phyloP scores from a whole-genome alignment of 441 rosid genomes.

The Arabidopsis hybrid region DNA sequence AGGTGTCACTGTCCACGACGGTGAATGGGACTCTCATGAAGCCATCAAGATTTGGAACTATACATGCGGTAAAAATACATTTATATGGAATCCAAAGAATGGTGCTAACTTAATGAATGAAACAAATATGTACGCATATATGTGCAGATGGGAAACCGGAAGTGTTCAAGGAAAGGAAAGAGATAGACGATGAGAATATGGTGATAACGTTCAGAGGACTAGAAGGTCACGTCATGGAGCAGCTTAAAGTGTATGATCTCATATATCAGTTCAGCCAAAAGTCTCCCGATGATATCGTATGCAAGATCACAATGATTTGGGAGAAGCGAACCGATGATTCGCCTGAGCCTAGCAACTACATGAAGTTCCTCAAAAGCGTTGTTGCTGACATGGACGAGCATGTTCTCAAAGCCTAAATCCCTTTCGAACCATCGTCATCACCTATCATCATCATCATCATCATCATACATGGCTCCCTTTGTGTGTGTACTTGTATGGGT shows the following conservation, averaged over 20 bases:
- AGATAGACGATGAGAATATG: conserved; percentile 43
- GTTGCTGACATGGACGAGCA: conserved; percentile 44
- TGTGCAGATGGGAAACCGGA: conserved; percentile 42
- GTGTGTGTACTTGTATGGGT: conserved; percentile 16
- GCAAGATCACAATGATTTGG: conserved; percentile 47
- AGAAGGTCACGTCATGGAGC: conserved; percentile 45
- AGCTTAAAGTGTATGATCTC: conserved; percentile 45
- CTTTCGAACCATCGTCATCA: not conserved
- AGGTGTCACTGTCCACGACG: conserved; percentile 45
- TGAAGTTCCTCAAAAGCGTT: conserved; percentile 42
- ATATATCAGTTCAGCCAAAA: conserved; percentile 41
- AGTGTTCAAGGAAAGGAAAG: conserved; percentile 45
- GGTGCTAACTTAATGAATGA: conserved; percentile 16
- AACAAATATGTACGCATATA: not conserved
- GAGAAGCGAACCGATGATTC: conserved; percentile 41
- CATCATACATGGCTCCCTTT: not conserved
- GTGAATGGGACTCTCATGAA: conserved; percentile 47
- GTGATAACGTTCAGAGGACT: conserved; percentile 39
- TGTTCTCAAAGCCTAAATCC: conserved; percentile 35
- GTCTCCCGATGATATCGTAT: conserved; percentile 33
- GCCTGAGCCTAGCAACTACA: conserved; percentile 46
- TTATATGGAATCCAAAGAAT: no score
- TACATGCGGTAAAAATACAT: conserved; percentile 36
- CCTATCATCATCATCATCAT: conserved; percentile 11
- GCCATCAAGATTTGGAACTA: conserved; percentile 46